phyloP scores from a whole-genome alignment of 2,329 filamentous ascomycete species.

The Penicillium sp. region DNA sequence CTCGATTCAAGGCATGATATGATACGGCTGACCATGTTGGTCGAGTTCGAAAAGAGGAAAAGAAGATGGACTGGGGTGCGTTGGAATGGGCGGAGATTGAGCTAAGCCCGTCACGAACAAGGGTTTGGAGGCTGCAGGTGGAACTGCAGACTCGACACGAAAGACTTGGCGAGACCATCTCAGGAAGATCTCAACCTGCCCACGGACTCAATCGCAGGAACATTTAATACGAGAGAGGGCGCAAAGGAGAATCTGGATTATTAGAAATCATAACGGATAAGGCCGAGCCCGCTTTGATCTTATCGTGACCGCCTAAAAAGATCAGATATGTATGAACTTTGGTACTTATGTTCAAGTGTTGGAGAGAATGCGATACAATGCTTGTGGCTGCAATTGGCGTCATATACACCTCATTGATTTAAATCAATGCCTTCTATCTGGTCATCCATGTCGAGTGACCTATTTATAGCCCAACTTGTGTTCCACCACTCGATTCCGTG shows the following conservation, averaged over 20 bases:
- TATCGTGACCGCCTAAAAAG: slow-evolving; percentile 2
- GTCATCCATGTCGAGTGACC: no score
- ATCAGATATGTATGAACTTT: not conserved
- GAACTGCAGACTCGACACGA: slow-evolving; percentile 34
- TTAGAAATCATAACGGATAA: slow-evolving; percentile 20
- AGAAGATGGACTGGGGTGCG: slow-evolving; percentile 9
- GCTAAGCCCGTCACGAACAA: slow-evolving; percentile 23
- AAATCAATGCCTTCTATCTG: no score
- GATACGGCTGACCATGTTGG: not conserved
- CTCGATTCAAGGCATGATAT: not conserved
- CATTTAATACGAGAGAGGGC: slow-evolving; percentile 1
- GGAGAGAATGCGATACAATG: no score
- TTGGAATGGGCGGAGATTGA: slow-evolving; percentile 12
- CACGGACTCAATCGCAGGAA: slow-evolving; percentile 6
- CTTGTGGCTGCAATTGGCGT: not conserved
- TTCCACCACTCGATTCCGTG: no score
- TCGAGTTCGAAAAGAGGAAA: slow-evolving; percentile 1
- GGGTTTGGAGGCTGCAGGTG: slow-evolving; percentile 33
- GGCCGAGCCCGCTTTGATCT: slow-evolving; percentile 21
- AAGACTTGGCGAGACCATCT: slow-evolving; percentile 34
- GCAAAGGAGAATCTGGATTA: not conserved
- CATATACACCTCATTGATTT: no score
- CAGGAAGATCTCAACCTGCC: slow-evolving; percentile 23
- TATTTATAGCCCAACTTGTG: no score
- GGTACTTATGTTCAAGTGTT: not conserved